Base-by-base conservation (phyloP, 495 filamentous ascomycete genomes). In the Aspergillus ostianus region DNA sequence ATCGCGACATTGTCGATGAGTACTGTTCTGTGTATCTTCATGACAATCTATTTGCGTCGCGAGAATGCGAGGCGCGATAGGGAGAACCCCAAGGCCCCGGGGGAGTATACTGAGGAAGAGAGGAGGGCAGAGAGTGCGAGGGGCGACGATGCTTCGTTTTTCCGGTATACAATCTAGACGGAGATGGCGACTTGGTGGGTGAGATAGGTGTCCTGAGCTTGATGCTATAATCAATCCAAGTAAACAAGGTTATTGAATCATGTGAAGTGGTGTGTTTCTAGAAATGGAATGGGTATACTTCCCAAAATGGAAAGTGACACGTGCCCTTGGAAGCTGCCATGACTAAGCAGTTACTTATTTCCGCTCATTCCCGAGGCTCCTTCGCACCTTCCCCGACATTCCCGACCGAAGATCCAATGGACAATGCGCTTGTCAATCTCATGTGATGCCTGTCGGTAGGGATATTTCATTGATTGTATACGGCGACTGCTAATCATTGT, bases 341-440 rank as follows among this genome's bases (percentile, higher is more conserved):
- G 36, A 41, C 12, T 41, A 13, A 41, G 36, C 36, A 41, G 3
- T 1, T 15, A 3, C 0, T 41, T 41, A 13, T 41, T 41, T 41
- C 36, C 36, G 12, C 4, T 8, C 12, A 41, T 41, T 41, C 36
- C 36, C 36, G 36, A 41, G 9, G 13, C 13, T 41, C 36, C 50
- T 36, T 27, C n/a, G 36, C 23, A 29, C 18, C 18, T 44, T 27
- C 27, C 36, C 52, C 52, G 52, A 54, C 21, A 45, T 54, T 54
- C 52, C 52, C 52, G 52, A 54, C 32, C 21, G 36, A 10, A 41
- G 13, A 41, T 13, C 27, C 17, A 19, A 53, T 36, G 17, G 29
- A 58, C 18, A 51, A 77, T 78, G 75, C 67, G 75, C 26, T 61
- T 78, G 45, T 78, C 75, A 30, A 73, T 76, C 62, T 78, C 75